phyloP scores from a whole-genome alignment of 352 stramenopile species.

The Globisporangium nunn region DNA sequence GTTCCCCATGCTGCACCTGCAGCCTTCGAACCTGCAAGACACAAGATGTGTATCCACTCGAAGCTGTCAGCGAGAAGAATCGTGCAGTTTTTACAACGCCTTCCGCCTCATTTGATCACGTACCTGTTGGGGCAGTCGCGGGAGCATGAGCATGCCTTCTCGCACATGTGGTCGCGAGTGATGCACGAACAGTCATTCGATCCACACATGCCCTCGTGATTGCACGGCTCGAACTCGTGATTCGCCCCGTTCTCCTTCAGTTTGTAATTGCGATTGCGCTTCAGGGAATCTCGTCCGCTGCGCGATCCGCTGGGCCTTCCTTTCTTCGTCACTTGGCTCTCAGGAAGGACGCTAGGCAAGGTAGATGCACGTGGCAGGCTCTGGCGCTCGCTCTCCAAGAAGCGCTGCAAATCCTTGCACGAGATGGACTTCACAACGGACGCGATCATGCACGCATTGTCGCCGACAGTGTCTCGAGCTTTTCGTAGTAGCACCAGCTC shows the following conservation, averaged over 20 bases:
- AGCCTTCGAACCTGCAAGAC: constrained; percentile 34
- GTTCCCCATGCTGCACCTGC: constrained; percentile 45
- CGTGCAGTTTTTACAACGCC: background rate
- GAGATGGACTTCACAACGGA: constrained; percentile 44
- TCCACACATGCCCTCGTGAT: constrained; percentile 57
- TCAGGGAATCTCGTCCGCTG: background rate
- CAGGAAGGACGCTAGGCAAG: background rate
- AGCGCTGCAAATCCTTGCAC: constrained; percentile 47
- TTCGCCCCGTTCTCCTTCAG: constrained; percentile 54
- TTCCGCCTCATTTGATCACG: background rate
- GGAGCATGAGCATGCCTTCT: constrained; percentile 80
- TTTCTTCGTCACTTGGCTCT: constrained; percentile 2
- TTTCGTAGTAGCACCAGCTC: constrained; percentile 57
- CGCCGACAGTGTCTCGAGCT: constrained; percentile 40
- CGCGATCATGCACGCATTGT: constrained; percentile 64
- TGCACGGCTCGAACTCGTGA: constrained; percentile 76
- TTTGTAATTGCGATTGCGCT: constrained; percentile 33
- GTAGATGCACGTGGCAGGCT: background rate
- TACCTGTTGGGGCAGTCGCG: constrained; percentile 66
- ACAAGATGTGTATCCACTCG: background rate
- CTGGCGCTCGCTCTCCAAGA: constrained; percentile 37
- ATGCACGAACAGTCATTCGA: constrained; percentile 61
- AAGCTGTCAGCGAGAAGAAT: background rate
- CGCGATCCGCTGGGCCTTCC: background rate
- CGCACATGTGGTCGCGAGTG: constrained; percentile 67